Conservation (phyloP, 2,329 filamentous ascomycete species). For the Colletotrichum falcatum region DNA sequence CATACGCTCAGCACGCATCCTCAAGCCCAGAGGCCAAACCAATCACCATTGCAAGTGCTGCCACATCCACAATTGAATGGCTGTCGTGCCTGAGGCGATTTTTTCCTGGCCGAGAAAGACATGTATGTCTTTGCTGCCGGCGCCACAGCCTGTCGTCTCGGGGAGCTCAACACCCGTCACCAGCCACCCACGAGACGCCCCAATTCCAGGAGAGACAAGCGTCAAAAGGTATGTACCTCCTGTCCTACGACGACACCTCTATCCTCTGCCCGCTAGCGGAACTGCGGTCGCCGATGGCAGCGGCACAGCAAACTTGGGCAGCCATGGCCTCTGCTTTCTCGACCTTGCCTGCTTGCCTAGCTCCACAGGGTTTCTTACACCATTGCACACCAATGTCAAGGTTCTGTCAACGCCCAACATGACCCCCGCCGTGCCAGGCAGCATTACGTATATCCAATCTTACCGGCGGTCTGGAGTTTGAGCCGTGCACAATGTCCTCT, state of each 20-base stretch:
- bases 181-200: slow-evolving; percentile 20
- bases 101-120: background rate
- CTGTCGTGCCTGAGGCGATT: background rate
- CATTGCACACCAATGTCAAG: slow-evolving; percentile 11
- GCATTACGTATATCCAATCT: slow-evolving; percentile 36
- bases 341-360: slow-evolving; percentile 4
- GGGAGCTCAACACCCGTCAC: background rate
- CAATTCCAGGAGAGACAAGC: background rate
- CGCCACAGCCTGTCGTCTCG: slow-evolving; percentile 21
- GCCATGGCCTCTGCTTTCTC: background rate
- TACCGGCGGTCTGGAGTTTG: slow-evolving; percentile 25
- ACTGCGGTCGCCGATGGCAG: background rate
- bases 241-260: background rate
- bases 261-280: background rate
- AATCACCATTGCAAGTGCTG: background rate
- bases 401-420: slow-evolving; percentile 27
- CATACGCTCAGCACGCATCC: background rate
- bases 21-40: background rate
- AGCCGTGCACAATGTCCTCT: slow-evolving; percentile 8
- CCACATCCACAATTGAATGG: background rate
- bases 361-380: background rate
- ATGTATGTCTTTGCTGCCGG: slow-evolving; percentile 22
- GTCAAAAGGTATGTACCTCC: too few species aligned
- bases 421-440: slow-evolving; percentile 17
- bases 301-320: slow-evolving; percentile 9